Conservation (phyloP, 2,329 filamentous ascomycete genomes). For the Alternaria novae-zelandiae region DNA sequence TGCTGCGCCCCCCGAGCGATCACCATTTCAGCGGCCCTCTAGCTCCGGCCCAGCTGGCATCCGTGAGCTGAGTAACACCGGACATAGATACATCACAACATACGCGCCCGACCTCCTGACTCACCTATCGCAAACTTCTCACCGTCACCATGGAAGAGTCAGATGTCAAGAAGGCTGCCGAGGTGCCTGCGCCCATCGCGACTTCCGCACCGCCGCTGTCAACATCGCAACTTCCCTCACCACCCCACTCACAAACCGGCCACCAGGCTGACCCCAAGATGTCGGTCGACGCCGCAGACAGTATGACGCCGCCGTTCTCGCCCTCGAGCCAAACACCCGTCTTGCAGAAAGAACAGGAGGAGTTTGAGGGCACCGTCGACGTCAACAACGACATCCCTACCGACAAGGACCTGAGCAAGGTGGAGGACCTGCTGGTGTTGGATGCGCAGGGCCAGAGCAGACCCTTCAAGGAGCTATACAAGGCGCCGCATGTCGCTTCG, state of each 20-base stretch:
- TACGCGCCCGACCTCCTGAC: not conserved
- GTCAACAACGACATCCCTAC: constrained; percentile 47
- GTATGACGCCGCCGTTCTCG: constrained; percentile 38
- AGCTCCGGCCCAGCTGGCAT: constrained; percentile 28
- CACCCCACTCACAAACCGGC: constrained; percentile 32
- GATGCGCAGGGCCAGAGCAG: constrained; percentile 44
- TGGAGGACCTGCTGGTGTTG: constrained; percentile 44
- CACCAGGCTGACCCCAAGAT: constrained; percentile 20
- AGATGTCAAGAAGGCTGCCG: constrained; percentile 18
- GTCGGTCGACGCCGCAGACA: constrained; percentile 20
- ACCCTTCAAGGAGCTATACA: constrained; percentile 48
- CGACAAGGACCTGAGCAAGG: constrained; percentile 35
- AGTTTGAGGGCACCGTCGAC: constrained; percentile 44
- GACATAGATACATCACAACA: not conserved
- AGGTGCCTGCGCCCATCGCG: constrained; percentile 12
- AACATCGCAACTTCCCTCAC: constrained; percentile 28
- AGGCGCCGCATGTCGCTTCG: constrained; percentile 42
- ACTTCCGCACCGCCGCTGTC: constrained; percentile 15
- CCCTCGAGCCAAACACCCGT: constrained; percentile 42
- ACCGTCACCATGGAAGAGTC: constrained; percentile 22
- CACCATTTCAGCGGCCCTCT: constrained; percentile 11
- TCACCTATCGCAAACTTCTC: not conserved
- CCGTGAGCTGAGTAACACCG: constrained; percentile 18
- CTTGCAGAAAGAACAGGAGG: constrained; percentile 38
- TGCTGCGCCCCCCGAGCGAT: constrained; percentile 14